Conservation (phyloP, 1,139 yeast genomes). For the Kurtzmaniella quercitrusa region DNA sequence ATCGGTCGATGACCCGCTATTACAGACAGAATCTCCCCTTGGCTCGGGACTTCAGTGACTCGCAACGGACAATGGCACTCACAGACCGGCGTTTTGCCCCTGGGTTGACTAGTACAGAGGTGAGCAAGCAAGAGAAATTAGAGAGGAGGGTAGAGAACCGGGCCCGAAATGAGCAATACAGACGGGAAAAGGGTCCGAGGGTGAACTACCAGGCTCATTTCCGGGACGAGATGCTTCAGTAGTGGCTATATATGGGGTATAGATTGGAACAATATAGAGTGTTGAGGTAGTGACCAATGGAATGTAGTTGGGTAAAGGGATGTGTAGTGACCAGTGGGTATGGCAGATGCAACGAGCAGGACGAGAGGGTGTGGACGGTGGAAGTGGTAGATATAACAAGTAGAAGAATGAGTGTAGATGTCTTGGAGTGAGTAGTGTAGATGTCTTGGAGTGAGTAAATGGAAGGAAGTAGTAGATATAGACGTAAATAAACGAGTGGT, state of each 20-base stretch:
- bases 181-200: slow-evolving; percentile 23
- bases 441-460: no score
- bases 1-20: slow-evolving; percentile 42
- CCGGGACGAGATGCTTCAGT: slow-evolving; percentile 30
- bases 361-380: no score
- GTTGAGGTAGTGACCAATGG: no score
- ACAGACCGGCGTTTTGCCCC: slow-evolving; percentile 40
- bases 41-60: slow-evolving; percentile 23
- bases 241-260: background rate
- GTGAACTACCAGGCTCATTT: slow-evolving; percentile 35
- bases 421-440: no score
- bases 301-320: background rate
- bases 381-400: no score
- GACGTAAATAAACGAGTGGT: no score
- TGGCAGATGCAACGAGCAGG: no score
- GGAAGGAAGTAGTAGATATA: no score
- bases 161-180: slow-evolving; percentile 20
- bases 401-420: no score
- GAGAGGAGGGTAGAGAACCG: slow-evolving; percentile 22
- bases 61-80: slow-evolving; percentile 32
- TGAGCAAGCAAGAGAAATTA: slow-evolving; percentile 33
- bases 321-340: no score
- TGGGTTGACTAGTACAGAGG: slow-evolving; percentile 28
- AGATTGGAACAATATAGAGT: no score
- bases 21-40: slow-evolving; percentile 35